A percentile compares a stretch with the other conserved stretches of the same genome.
Evolutionary conservation across 495 filamentous ascomycete species (phyloP).

Genomic region (Hamigera avellanea): DNA sequence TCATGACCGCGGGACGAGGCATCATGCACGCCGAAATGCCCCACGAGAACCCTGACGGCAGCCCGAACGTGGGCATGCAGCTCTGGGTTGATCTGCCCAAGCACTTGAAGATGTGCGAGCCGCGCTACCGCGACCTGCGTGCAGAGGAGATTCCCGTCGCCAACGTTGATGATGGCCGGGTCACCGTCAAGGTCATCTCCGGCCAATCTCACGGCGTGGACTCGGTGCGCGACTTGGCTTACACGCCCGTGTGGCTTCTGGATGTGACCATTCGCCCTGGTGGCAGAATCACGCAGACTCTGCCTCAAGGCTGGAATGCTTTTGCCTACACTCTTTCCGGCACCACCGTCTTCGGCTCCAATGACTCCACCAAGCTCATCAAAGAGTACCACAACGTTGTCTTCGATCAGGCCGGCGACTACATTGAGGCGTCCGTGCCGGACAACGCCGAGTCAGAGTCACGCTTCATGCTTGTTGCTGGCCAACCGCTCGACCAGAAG

Average conservation of each 20-base stretch:
- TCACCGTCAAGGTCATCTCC: constrained; percentile 78
- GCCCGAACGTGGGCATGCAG: constrained; percentile 77
- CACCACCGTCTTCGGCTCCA: constrained; percentile 51
- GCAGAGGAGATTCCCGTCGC: constrained; percentile 66
- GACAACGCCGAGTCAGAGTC: constrained; percentile 53
- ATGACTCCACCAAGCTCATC: constrained; percentile 43
- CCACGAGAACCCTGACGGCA: constrained; percentile 62
- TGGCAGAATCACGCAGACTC: constrained; percentile 54
- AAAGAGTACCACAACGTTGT: constrained; percentile 79
- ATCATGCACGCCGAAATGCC: constrained; percentile 99
- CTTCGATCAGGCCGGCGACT: constrained; percentile 71
- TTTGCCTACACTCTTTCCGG: constrained; percentile 80
- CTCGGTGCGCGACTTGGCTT: constrained; percentile 76
- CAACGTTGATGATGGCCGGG: constrained; percentile 56
- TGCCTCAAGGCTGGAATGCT: constrained; percentile 81
- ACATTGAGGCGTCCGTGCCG: constrained; percentile 55
- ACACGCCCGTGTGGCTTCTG: constrained; percentile 89
- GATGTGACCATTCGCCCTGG: constrained; percentile 78
- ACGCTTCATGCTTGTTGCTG: constrained; percentile 71
- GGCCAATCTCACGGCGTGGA: constrained; percentile 77
- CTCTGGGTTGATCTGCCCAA: constrained; percentile 88
- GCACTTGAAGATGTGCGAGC: constrained; percentile 76
- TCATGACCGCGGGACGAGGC: constrained; percentile 91
- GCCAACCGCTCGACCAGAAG: constrained; percentile 78
- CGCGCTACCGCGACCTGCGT: constrained; percentile 76